These are phyloP conservation scores for Stemphylium beticola DNA, from an alignment of 2,329 filamentous ascomycete species.

Conservation along the genomic window DNA sequence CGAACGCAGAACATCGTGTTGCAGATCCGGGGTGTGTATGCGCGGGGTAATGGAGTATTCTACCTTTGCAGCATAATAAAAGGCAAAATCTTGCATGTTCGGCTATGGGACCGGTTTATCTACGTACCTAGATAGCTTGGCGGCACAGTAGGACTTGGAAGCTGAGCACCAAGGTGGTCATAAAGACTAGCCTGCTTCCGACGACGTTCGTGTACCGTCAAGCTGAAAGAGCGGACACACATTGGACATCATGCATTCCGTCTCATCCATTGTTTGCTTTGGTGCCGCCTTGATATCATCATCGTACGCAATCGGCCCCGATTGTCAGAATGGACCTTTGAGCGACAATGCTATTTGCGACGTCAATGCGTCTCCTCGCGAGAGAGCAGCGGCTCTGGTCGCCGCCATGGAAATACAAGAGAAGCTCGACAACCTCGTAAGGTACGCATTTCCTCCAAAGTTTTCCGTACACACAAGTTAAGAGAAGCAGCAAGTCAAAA, in stretches of 20 bases:
- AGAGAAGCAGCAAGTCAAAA: slow-evolving; percentile 53
- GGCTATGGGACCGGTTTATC: neutral
- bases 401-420: slow-evolving; percentile 59
- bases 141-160: neutral
- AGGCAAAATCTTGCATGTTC: neutral
- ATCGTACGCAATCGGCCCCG: slow-evolving; percentile 45
- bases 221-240: neutral
- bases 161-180: neutral
- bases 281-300: slow-evolving; percentile 5
- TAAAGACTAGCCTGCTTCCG: neutral
- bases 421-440: slow-evolving; percentile 51
- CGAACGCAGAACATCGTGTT: slow-evolving; percentile 3
- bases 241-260: slow-evolving; percentile 2
- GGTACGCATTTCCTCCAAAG: slow-evolving; percentile 10
- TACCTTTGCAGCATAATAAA: neutral
- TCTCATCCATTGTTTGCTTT: slow-evolving; percentile 3
- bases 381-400: slow-evolving; percentile 58
- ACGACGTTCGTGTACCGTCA: neutral
- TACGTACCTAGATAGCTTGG: neutral
- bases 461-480: slow-evolving; percentile 45
- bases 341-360: slow-evolving; percentile 59
- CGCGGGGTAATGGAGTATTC: slow-evolving; percentile 8
- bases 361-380: slow-evolving; percentile 43
- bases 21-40: slow-evolving; percentile 4
- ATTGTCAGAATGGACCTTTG: slow-evolving; percentile 58